Percentiles rank a stretch among this genome's conserved stretches.
Conservation (phyloP, 1,284 basidiomycete genomes). For the Ceratobasidium sp. region DNA sequence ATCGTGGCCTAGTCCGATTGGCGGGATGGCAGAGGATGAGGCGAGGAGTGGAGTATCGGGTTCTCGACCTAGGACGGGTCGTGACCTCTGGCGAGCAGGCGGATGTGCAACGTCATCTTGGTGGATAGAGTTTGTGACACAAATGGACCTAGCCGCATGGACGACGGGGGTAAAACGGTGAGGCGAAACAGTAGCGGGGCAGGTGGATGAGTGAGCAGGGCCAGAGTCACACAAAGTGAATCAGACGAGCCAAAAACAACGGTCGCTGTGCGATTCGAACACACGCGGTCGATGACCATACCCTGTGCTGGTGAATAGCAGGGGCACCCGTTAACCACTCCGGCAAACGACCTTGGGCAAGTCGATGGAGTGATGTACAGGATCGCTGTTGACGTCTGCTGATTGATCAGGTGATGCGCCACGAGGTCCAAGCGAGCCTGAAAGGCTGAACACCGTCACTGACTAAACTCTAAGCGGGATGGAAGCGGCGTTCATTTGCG, state of each 20-base stretch:
- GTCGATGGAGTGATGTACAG: neutral
- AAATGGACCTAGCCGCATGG: neutral
- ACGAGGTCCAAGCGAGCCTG: too few relatives aligned
- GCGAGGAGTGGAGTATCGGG: too few relatives aligned
- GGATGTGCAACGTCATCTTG: too few relatives aligned
- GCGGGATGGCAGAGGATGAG: too few relatives aligned
- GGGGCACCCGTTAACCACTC: conserved; percentile 39
- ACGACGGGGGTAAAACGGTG: neutral
- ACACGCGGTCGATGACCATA: conserved; percentile 39
- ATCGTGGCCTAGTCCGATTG: too few relatives aligned
- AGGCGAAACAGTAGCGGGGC: neutral
- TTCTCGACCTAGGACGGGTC: too few relatives aligned
- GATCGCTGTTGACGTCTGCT: neutral
- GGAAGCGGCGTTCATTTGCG: neutral
- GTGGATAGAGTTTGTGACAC: too few relatives aligned
- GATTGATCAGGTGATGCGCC: neutral
- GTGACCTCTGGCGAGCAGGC: too few relatives aligned
- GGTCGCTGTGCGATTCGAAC: conserved; percentile 40
- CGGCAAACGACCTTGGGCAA: conserved; percentile 36
- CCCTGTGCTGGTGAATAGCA: conserved; percentile 37
- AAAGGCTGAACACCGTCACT: neutral
- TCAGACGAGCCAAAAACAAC: neutral
- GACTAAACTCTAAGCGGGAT: neutral
- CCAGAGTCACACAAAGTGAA: neutral
- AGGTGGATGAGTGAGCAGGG: neutral